These are phyloP conservation scores for Candida ipomoeae DNA, from an alignment of 805 yeast species.

Conservation along the genomic window DNA sequence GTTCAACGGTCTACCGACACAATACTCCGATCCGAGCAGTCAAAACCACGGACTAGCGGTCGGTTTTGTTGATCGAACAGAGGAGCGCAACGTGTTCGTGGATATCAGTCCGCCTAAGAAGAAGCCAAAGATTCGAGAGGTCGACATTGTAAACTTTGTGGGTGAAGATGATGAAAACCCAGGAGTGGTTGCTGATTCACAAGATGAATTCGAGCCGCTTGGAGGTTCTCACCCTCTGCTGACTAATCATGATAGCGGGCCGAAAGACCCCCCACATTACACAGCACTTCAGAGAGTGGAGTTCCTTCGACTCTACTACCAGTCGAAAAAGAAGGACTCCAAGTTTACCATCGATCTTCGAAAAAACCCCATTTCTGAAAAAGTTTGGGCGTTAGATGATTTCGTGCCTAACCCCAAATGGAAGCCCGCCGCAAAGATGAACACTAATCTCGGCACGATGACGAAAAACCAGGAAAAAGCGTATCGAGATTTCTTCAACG, in stretches of 20 bases:
- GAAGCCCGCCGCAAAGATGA: constrained; percentile 14
- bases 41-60: constrained; percentile 1
- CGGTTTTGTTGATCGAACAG: background rate
- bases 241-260: background rate
- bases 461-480: constrained; percentile 19
- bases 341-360: constrained; percentile 23
- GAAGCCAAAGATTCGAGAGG: background rate
- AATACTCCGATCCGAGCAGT: constrained; percentile 17
- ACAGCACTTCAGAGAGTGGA: constrained; percentile 35
- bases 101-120: constrained; percentile 1
- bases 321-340: constrained; percentile 19
- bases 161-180: background rate
- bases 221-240: background rate
- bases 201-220: constrained; percentile 19
- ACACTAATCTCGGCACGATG: constrained; percentile 18
- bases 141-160: background rate
- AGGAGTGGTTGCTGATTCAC: constrained; percentile 16
- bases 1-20: constrained; percentile 19
- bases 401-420: constrained; percentile 30
- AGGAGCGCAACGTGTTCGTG: constrained; percentile 1
- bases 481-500: constrained; percentile 16
- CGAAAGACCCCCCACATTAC: constrained; percentile 13
- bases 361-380: constrained; percentile 34
- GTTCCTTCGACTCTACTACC: constrained; percentile 24
- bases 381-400: constrained; percentile 34